phyloP scores from a whole-genome alignment of 768 basidiomycete genomes.

The Pholiota conissans region DNA sequence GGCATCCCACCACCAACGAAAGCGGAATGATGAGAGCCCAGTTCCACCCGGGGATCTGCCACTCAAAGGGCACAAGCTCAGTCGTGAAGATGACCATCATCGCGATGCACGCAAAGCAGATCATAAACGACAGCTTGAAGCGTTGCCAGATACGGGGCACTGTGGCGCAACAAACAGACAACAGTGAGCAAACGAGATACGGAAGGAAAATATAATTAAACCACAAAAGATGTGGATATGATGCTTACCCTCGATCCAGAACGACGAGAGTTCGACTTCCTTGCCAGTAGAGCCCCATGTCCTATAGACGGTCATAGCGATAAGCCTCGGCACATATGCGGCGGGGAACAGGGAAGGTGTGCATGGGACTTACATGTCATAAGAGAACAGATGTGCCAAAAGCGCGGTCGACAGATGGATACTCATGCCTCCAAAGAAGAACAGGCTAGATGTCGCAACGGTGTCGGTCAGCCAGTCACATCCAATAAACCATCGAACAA shows the following conservation, averaged over 20 bases:
- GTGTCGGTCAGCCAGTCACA: background rate
- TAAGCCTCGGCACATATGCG: background rate
- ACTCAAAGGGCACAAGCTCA: conserved; percentile 57
- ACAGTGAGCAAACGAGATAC: background rate
- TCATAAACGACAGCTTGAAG: conserved; percentile 72
- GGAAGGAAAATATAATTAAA: conserved; percentile 3
- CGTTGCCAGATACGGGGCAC: conserved; percentile 80
- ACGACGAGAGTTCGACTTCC: conserved; percentile 84
- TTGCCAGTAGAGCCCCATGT: conserved; percentile 65
- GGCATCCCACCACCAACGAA: conserved; percentile 64
- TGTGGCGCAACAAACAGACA: background rate
- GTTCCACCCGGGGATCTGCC: conserved; percentile 61
- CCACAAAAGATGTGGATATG: no score
- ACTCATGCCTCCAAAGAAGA: conserved; percentile 77
- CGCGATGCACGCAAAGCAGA: conserved; percentile 58
- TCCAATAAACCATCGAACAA: background rate
- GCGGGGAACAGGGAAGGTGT: conserved; percentile 22
- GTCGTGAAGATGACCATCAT: conserved; percentile 64
- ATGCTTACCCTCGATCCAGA: conserved; percentile 67
- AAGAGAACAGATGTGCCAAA: conserved; percentile 68
- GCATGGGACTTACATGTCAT: conserved; percentile 37
- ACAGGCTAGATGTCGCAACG: conserved; percentile 41
- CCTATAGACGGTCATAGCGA: conserved; percentile 24
- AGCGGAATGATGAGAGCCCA: conserved; percentile 80
- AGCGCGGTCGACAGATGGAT: conserved; percentile 71